Base-by-base conservation (phyloP, 139 green algal species). In the Ettlia oleoabundans region DNA sequence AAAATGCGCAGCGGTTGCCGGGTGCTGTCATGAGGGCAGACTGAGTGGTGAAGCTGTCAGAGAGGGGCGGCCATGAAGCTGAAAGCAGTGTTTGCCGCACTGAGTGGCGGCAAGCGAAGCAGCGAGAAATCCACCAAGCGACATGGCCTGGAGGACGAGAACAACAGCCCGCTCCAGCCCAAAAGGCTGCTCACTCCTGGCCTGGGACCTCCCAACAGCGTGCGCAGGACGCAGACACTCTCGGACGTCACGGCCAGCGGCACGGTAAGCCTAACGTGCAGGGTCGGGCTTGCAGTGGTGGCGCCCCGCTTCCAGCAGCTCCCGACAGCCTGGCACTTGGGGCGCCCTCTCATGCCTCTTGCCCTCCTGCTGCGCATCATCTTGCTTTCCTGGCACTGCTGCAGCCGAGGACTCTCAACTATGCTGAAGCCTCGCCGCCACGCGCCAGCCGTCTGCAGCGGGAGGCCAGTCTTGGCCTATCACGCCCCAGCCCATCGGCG, bases 351-450 rank as follows among this genome's bases (percentile, higher is more conserved):
- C 63, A 69, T 40, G 30, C 63, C 58, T 66, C 47, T 58, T 15
- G 15, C 47, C 13, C 47, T 58, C 47, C 10, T 15, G 47, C n/a
- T n/a, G n/a, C n/a, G n/a, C n/a, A n/a, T n/a, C n/a, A n/a, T n/a
- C n/a, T n/a, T n/a, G n/a, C n/a, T n/a, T 32, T 21, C 58, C 62
- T 8, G 7, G 28, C 62, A 68, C 4, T 43, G 7, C 33, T 26
- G 55, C 74, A 80, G 74, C 74, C 74, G 1, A 10, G 55, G 1
- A 13, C 55, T 13, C 37, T 80, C 9, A 69, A 80, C 55, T 80
- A 71, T 47, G 69, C 40, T 13, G 73, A 67, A 19, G 18, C 52
- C 73, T 69, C 52, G 35, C 73, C 53, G 35, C 21, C 73, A 53
- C 33, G 15, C 30, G 37, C 43, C 52, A 21, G 52, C 75, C 61